phyloP scores from a whole-genome alignment of 371 early-diverging fungal species.

The Mortierella sp. region DNA sequence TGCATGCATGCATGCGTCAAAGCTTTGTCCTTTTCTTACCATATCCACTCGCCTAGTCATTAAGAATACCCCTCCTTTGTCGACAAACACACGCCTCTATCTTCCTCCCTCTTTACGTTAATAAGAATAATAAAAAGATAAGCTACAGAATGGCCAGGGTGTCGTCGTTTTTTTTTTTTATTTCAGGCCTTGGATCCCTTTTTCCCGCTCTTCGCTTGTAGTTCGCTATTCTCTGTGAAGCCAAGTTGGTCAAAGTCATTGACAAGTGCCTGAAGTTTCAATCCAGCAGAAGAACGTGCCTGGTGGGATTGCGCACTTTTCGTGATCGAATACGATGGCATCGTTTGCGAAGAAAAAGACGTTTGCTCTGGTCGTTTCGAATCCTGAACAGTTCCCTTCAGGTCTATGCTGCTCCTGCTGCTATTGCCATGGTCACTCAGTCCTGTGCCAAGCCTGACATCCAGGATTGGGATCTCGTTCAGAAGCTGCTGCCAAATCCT shows the following conservation, averaged over 20 bases:
- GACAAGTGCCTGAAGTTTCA: conserved; percentile 23
- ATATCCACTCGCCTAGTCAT: not conserved
- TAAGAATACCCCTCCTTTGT: conserved; percentile 14
- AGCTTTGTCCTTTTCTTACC: not conserved
- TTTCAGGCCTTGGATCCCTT: conserved; percentile 1
- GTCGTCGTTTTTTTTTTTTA: not conserved
- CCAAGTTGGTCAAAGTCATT: conserved; percentile 46
- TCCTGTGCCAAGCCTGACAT: not conserved
- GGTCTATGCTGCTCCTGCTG: not conserved
- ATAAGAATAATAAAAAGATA: not conserved
- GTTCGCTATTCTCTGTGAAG: not conserved
- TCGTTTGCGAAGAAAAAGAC: not conserved
- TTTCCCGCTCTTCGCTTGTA: not conserved
- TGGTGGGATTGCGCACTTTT: conserved; percentile 26
- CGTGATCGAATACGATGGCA: conserved; percentile 13
- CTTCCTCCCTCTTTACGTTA: not conserved
- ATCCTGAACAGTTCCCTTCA: not conserved
- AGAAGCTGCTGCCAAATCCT: conserved; percentile 49
- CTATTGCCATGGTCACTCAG: not conserved
- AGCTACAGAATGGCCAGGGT: not conserved
- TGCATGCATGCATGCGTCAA: not conserved
- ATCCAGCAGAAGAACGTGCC: conserved; percentile 12
- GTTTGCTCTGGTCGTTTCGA: not conserved
- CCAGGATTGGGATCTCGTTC: conserved; percentile 32
- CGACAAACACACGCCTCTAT: not conserved